Evolutionary conservation across 768 basidiomycete genomes (phyloP).

Genomic region (Boletus reticulatus): DNA sequence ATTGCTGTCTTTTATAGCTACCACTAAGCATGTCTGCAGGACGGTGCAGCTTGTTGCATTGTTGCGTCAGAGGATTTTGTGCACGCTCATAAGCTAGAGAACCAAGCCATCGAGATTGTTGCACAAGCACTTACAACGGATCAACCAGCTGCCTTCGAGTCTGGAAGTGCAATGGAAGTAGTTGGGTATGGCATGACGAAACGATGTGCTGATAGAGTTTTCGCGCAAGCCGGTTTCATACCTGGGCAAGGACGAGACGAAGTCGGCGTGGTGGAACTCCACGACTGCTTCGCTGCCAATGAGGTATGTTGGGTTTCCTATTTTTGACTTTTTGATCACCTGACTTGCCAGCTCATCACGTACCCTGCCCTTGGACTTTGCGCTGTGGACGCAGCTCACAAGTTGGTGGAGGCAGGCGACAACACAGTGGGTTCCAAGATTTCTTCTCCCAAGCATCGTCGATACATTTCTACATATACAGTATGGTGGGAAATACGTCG

Average conservation of each 20-base stretch:
- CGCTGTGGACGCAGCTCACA: conserved; percentile 61
- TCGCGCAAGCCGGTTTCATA: conserved; percentile 66
- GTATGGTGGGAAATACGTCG: conserved; percentile 83
- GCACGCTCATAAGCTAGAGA: conserved; percentile 66
- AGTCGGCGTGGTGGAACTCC: conserved; percentile 82
- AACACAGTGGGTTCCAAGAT: conserved; percentile 57
- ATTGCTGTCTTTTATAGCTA: neutral
- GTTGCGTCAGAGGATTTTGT: conserved; percentile 81
- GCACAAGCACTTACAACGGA: conserved; percentile 68
- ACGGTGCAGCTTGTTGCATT: conserved; percentile 74
- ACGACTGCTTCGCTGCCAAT: conserved; percentile 84
- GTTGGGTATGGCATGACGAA: conserved; percentile 81
- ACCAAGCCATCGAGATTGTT: conserved; percentile 84
- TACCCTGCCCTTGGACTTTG: conserved; percentile 82
- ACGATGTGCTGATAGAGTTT: conserved; percentile 63
- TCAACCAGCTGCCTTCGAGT: conserved; percentile 59
- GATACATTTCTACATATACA: conserved; percentile 21
- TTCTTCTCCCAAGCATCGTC: neutral
- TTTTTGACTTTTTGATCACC: neutral
- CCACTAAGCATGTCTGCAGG: conserved; percentile 36
- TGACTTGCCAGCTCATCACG: conserved; percentile 57
- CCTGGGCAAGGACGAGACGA: conserved; percentile 62
- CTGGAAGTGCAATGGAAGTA: conserved; percentile 71
- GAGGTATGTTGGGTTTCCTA: conserved; percentile 46
- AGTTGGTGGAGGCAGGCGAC: conserved; percentile 70